These are phyloP conservation scores for Lathyrus sativus DNA, from an alignment of 306 rosid species.

Conservation along the genomic window DNA sequence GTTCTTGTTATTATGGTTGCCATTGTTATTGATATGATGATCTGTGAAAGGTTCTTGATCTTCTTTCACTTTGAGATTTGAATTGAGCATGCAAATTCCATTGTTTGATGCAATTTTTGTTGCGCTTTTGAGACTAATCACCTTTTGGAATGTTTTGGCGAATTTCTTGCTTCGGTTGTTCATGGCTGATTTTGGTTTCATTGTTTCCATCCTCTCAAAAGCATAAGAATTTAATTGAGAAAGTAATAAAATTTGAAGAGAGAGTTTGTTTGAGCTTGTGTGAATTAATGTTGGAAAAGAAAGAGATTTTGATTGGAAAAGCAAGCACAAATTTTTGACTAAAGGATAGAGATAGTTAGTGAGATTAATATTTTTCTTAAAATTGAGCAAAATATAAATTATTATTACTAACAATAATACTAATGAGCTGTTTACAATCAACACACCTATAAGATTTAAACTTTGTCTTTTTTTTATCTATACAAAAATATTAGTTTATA, in stretches of 20 bases:
- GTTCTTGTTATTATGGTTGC: slow-evolving; percentile 25
- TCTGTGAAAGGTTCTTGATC: slow-evolving; percentile 45
- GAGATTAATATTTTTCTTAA: slow-evolving; percentile 6
- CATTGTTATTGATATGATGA: slow-evolving; percentile 30
- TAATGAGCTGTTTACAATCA: no score
- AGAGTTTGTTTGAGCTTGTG: slow-evolving; percentile 32
- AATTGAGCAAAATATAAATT: no score
- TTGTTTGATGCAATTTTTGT: slow-evolving; percentile 66
- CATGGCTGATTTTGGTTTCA: slow-evolving; percentile 63
- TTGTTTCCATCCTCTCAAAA: slow-evolving; percentile 64
- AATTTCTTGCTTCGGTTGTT: slow-evolving; percentile 58
- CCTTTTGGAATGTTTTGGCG: slow-evolving; percentile 62
- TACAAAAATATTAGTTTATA: no score
- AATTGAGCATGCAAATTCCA: slow-evolving; percentile 74
- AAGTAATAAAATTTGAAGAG: slow-evolving; percentile 6
- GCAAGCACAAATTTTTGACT: slow-evolving; percentile 62
- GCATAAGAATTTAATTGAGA: slow-evolving; percentile 39
- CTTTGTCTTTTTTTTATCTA: no score
- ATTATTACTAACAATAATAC: no score
- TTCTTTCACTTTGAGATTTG: slow-evolving; percentile 54
- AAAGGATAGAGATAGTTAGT: slow-evolving; percentile 25
- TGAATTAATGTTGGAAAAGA: slow-evolving; percentile 30
- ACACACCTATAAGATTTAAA: no score
- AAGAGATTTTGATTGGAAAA: slow-evolving; percentile 48
- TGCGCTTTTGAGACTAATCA: slow-evolving; percentile 65